Base-by-base conservation (phyloP, 1,139 yeast genomes). In the Yamadazyma oceani region DNA sequence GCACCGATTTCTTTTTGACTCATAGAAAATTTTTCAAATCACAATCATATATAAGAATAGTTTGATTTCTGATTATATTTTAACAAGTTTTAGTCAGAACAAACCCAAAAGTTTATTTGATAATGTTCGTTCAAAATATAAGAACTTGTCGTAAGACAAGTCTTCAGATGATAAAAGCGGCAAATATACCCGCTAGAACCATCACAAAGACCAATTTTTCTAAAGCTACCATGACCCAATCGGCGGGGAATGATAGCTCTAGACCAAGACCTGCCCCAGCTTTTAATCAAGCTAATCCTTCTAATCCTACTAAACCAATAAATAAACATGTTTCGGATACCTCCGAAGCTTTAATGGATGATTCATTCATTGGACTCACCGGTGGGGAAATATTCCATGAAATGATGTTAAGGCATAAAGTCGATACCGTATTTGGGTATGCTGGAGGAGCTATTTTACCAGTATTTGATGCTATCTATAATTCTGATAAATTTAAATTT, bases 381-480 rank as follows among this genome's bases (percentile, higher is more conserved):
- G 98, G 98, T 49, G 98, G 98, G 51, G 95, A 92, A 67, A 89
- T 92, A 48, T 92, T 92, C 69, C 97, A 92, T 65, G 97, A 92
- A 66, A 92, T 92, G 98, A 92, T 92, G 97, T 76, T 83, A 46
- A 81, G 97, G 64, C 97, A 92, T 62, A 78, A 86, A 38, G 98
- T 92, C 42, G 97, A 92, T 63, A 87, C 97, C 44, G 80, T 89
- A 38, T 90, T 88, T 62, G 96, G 96, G 33, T 88, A 86, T 67
- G 95, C 97, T 38, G 97, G 98, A 55, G 98, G 98, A 60, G 98
- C 98, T 51, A 92, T 92, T 58, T 76, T 92, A 55, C 97, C 98
- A 17, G 98, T 92, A 23, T 92, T 85, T 58, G 98, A 92, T 60
- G 98, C 97, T 50, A 92, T 92, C 54, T 86, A 85, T 73, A 85